Evolutionary conservation across 352 stramenopile species (phyloP).

Genomic region (Globisporangium megalacanthum): DNA sequence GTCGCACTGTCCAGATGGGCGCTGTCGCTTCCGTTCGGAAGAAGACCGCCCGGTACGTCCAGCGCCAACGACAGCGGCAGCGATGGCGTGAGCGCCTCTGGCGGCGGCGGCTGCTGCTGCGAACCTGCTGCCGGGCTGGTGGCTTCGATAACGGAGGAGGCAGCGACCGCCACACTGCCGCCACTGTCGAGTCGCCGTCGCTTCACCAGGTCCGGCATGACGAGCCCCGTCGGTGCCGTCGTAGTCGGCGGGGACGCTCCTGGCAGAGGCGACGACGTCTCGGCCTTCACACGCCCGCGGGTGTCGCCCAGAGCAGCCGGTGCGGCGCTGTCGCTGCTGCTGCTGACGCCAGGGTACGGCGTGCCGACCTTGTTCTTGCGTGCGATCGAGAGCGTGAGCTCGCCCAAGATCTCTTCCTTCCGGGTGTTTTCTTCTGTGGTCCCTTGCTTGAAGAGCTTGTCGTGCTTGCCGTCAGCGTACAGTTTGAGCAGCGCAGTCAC

Average conservation of each 20-base stretch:
- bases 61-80: too few relatives aligned
- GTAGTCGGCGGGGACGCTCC: neutral
- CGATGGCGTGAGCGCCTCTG: constrained; percentile 6
- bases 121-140: neutral
- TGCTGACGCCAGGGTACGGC: constrained; percentile 11
- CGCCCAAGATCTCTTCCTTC: constrained; percentile 61
- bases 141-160: neutral
- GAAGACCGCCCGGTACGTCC: too few relatives aligned
- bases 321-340: constrained; percentile 3
- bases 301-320: neutral
- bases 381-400: constrained; percentile 46
- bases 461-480: constrained; percentile 71
- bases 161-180: constrained; percentile 9
- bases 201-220: constrained; percentile 3
- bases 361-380: constrained; percentile 38
- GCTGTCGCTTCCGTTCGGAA: neutral
- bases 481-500: constrained; percentile 76
- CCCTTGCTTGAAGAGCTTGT: constrained; percentile 82
- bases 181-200: constrained; percentile 18
- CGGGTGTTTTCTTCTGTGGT: constrained; percentile 59
- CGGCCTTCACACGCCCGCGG: neutral
- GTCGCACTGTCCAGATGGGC: constrained; percentile 26
- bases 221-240: neutral
- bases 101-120: neutral
- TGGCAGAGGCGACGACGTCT: neutral